Percentiles rank a stretch among this genome's conserved stretches.
Evolutionary conservation across 768 basidiomycete genomes (phyloP).

Genomic region (Leucocoprinus birnbaumii): DNA sequence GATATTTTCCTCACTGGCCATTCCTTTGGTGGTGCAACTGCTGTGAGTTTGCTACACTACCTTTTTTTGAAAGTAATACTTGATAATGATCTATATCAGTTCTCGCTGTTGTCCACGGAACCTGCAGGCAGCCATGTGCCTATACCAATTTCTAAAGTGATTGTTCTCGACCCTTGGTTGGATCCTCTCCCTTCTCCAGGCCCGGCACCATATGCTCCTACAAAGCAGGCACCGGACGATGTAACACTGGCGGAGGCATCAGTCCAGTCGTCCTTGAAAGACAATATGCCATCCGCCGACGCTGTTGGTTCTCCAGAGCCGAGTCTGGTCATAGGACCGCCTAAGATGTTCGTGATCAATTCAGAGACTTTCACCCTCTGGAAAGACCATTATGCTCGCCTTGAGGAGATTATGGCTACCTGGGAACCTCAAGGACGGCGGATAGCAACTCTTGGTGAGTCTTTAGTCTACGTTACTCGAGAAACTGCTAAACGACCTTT

Average conservation of each 20-base stretch:
- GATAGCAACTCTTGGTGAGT: conserved; percentile 48
- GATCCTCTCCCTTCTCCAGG: conserved; percentile 69
- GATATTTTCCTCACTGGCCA: conserved; percentile 41
- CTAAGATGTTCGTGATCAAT: conserved; percentile 64
- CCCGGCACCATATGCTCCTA: conserved; percentile 30
- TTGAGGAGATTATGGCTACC: conserved; percentile 46
- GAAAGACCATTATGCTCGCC: conserved; percentile 65
- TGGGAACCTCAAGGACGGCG: conserved; percentile 49
- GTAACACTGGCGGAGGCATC: conserved; percentile 1
- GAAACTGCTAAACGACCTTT: background rate
- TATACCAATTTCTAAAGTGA: conserved; percentile 53
- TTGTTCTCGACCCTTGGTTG: conserved; percentile 84
- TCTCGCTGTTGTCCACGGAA: conserved; percentile 52
- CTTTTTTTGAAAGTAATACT: background rate
- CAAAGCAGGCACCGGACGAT: background rate
- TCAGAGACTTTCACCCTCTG: conserved; percentile 79
- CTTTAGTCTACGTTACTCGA: background rate
- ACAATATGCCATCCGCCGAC: conserved; percentile 8
- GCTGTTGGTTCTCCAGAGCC: conserved; percentile 3
- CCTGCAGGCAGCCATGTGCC: conserved; percentile 36
- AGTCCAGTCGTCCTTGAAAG: conserved; percentile 10
- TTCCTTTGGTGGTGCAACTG: conserved; percentile 46
- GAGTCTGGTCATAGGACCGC: conserved; percentile 17
- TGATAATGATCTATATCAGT: conserved; percentile 28
- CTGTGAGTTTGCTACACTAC: conserved; percentile 29